Percentiles rank a stretch among this genome's conserved stretches.
Conservation (phyloP, 176 grass and related monocot species). For the Triticum dicoccoides region DNA sequence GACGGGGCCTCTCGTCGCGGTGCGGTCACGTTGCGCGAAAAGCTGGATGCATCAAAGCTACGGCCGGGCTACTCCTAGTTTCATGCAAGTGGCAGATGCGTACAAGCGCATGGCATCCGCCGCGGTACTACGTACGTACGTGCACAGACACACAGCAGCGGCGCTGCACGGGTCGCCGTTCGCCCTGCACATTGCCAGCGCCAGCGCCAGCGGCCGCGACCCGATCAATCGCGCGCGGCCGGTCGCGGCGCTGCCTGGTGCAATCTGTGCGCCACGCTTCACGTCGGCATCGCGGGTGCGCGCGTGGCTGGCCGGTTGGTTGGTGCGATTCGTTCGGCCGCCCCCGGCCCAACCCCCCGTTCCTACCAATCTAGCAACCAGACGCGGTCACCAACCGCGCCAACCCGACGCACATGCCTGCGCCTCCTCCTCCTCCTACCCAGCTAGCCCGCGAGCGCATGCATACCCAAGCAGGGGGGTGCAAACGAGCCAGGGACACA, state of each 20-base stretch:
- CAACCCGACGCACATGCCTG: constrained; percentile 47
- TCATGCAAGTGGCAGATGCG: background rate
- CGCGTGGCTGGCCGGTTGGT: constrained; percentile 14
- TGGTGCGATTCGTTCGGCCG: constrained; percentile 1
- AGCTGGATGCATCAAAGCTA: background rate
- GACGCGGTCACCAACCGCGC: constrained; percentile 32
- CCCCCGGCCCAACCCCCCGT: constrained; percentile 18
- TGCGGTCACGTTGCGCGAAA: constrained; percentile 13
- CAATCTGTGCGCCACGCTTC: no score
- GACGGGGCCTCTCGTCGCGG: constrained; percentile 19
- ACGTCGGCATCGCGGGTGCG: background rate
- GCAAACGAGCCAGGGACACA: background rate
- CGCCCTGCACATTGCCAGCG: background rate
- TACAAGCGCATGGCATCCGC: constrained; percentile 16
- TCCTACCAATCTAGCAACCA: background rate
- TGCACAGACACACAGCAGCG: no score
- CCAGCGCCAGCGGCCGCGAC: background rate
- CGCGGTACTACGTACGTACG: background rate
- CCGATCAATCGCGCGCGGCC: background rate
- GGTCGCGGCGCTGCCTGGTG: background rate
- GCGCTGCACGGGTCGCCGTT: no score
- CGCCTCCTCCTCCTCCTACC: background rate
- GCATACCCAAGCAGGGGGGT: background rate
- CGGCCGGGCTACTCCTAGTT: background rate
- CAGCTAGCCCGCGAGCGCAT: background rate